phyloP scores from a whole-genome alignment of 805 yeast species.

The Cyberlindnera samutprakarnensis region DNA sequence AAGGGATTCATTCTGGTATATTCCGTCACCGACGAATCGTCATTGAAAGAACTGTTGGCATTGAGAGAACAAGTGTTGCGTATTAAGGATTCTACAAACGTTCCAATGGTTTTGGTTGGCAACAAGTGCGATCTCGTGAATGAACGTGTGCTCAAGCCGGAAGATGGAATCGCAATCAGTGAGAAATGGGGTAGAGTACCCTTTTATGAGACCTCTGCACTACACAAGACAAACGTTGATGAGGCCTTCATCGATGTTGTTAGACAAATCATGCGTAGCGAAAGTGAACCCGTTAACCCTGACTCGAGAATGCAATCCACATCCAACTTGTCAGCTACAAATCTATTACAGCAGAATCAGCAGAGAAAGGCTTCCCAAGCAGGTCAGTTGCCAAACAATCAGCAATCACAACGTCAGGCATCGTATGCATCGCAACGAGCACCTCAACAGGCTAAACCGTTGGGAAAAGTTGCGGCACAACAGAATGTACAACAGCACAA shows the following conservation, averaged over 20 bases:
- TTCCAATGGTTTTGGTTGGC: conserved; percentile 88
- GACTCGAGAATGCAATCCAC: conserved; percentile 2
- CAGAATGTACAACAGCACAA: not conserved
- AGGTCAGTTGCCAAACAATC: conserved; percentile 1
- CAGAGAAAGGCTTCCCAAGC: conserved; percentile 2
- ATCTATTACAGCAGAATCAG: not conserved
- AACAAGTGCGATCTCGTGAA: conserved; percentile 80
- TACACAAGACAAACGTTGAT: conserved; percentile 81
- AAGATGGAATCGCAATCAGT: conserved; percentile 77
- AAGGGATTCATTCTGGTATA: conserved; percentile 86
- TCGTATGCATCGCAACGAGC: too few relatives aligned
- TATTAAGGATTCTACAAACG: conserved; percentile 67
- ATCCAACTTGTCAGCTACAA: conserved; percentile 2
- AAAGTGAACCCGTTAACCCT: conserved; percentile 22
- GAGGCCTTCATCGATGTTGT: conserved; percentile 87
- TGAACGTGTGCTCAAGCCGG: conserved; percentile 69
- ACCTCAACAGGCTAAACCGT: conserved; percentile 10
- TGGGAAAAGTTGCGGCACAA: conserved; percentile 9
- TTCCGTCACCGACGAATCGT: conserved; percentile 68
- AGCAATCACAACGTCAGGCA: conserved; percentile 3
- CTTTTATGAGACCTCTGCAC: conserved; percentile 91
- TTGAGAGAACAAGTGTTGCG: conserved; percentile 78
- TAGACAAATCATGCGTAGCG: conserved; percentile 80
- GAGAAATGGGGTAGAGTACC: conserved; percentile 83
- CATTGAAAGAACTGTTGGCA: conserved; percentile 70